Evolutionary conservation across 2,329 filamentous ascomycete species (phyloP).

Genomic region (Stachybotrys elegans): DNA sequence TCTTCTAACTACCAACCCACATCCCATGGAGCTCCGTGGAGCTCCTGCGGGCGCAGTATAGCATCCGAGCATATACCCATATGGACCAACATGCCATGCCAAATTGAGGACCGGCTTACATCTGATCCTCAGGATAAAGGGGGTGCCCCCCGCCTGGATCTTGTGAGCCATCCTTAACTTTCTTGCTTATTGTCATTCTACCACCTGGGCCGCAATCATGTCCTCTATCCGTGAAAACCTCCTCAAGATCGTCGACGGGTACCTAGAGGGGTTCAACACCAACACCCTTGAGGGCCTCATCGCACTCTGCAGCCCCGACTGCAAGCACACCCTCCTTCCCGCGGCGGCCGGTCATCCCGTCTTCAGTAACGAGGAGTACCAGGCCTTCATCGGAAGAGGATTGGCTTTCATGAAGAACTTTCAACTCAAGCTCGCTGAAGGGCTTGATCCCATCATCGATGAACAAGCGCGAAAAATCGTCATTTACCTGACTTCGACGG

Average conservation of each 20-base stretch:
- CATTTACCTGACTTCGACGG: constrained; percentile 40
- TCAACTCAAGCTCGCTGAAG: constrained; percentile 2
- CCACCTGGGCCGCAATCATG: constrained; percentile 1
- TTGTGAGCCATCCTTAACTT: too few relatives aligned
- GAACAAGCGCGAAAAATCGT: constrained; percentile 43
- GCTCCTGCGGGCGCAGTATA: too few relatives aligned
- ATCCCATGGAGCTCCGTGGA: too few relatives aligned
- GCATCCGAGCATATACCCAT: too few relatives aligned
- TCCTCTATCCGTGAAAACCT: constrained; percentile 1
- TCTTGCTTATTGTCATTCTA: too few relatives aligned
- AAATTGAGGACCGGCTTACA: too few relatives aligned
- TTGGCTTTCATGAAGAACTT: constrained; percentile 4
- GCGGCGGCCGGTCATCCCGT: background rate
- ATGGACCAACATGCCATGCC: too few relatives aligned
- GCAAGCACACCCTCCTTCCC: constrained; percentile 4
- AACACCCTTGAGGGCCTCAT: constrained; percentile 7
- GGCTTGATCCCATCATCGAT: constrained; percentile 4
- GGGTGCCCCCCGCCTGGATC: too few relatives aligned
- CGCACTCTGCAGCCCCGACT: constrained; percentile 4
- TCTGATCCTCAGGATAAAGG: too few relatives aligned
- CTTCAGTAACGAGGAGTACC: constrained; percentile 6
- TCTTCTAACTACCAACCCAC: too few relatives aligned
- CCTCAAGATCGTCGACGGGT: background rate
- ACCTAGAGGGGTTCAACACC: background rate
- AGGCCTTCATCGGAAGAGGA: constrained; percentile 2